These are phyloP conservation scores for Pythium biforme DNA, from an alignment of 352 stramenopile genomes.

Conservation along the genomic window DNA sequence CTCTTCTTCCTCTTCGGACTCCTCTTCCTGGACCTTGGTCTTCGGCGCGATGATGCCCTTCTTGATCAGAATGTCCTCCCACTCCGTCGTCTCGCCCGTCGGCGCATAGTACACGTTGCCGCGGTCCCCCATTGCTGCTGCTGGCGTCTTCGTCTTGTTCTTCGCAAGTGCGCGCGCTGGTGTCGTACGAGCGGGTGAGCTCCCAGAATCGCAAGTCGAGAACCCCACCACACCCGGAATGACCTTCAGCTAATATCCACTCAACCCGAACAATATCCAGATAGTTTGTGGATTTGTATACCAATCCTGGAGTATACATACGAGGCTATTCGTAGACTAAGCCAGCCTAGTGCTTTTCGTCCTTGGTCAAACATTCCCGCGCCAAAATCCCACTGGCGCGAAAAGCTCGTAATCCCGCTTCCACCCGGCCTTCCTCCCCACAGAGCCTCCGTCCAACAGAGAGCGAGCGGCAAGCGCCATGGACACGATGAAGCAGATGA, in stretches of 20 bases:
- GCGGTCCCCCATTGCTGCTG: constrained; percentile 52
- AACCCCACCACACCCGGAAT: not conserved
- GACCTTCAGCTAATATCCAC: not conserved
- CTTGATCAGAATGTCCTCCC: constrained; percentile 89
- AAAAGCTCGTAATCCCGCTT: not conserved
- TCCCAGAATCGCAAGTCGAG: not conserved
- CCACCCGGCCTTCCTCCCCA: not conserved
- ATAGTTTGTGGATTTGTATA: not conserved
- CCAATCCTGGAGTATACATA: too few relatives aligned
- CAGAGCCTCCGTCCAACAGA: not conserved
- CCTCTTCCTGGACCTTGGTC: constrained; percentile 81
- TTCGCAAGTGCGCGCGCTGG: constrained; percentile 1
- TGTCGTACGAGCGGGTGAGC: not conserved
- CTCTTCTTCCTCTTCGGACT: constrained; percentile 63
- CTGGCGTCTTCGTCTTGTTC: not conserved
- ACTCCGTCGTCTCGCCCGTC: constrained; percentile 88
- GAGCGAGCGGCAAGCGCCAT: constrained; percentile 27
- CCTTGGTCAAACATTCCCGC: not conserved
- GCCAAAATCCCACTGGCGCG: constrained; percentile 20
- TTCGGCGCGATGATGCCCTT: constrained; percentile 87
- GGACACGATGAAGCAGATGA: constrained; percentile 80
- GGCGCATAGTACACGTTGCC: constrained; percentile 84
- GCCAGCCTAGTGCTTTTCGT: not conserved
- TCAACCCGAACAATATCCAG: not conserved
- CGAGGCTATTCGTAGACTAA: constrained; percentile 1